phyloP scores from a whole-genome alignment of 805 yeast genomes.

The Komagataella kurtzmanii region DNA sequence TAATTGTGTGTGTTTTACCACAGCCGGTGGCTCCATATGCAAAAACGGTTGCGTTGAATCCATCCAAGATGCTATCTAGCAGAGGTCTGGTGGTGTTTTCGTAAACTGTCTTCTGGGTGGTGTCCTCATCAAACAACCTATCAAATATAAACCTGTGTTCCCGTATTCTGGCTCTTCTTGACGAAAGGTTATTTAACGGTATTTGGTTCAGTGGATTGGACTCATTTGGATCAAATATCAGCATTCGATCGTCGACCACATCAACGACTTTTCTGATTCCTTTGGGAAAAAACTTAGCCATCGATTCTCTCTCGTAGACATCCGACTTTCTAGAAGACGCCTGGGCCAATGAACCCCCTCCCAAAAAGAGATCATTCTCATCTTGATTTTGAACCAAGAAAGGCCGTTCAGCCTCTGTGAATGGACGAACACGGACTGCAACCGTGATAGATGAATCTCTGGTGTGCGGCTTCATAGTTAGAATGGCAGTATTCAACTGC shows the following conservation, averaged over 20 bases:
- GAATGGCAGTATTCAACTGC: background rate
- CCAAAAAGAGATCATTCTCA: slow-evolving; percentile 22
- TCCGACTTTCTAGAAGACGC: slow-evolving; percentile 2
- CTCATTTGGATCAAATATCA: slow-evolving; percentile 77
- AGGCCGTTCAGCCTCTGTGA: slow-evolving; percentile 43
- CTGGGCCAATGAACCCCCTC: slow-evolving; percentile 35
- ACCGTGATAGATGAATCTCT: slow-evolving; percentile 55
- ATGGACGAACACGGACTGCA: slow-evolving; percentile 77
- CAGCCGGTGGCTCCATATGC: slow-evolving; percentile 98
- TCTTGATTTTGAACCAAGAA: slow-evolving; percentile 21
- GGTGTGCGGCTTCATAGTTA: slow-evolving; percentile 1
- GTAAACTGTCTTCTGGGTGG: slow-evolving; percentile 59
- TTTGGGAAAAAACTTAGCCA: slow-evolving; percentile 17
- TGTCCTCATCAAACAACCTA: slow-evolving; percentile 50
- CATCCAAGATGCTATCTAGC: slow-evolving; percentile 64
- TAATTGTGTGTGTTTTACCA: slow-evolving; percentile 89
- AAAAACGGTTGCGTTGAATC: slow-evolving; percentile 82
- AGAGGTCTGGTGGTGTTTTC: slow-evolving; percentile 55
- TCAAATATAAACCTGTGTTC: slow-evolving; percentile 82
- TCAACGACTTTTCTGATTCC: slow-evolving; percentile 60
- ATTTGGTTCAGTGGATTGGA: slow-evolving; percentile 42
- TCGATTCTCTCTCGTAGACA: slow-evolving; percentile 7
- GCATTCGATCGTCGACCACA: slow-evolving; percentile 76
- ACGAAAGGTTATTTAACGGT: slow-evolving; percentile 11
- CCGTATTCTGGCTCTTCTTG: slow-evolving; percentile 30